These are phyloP conservation scores for Euphorbia lathyris DNA, from an alignment of 345 rosid species.

Conservation along the genomic window DNA sequence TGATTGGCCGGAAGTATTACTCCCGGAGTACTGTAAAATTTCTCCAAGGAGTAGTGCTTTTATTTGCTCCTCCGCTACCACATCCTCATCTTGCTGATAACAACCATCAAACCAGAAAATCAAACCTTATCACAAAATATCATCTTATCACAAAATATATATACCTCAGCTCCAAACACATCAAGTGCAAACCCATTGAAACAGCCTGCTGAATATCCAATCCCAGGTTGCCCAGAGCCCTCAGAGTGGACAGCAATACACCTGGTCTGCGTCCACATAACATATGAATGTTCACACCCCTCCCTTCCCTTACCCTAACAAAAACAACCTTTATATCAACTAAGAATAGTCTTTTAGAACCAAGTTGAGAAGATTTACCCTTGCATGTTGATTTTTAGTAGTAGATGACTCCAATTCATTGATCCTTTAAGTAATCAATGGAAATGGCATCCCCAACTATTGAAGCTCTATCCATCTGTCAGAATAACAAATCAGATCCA, in stretches of 20 bases:
- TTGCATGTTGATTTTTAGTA: slow-evolving; percentile 73
- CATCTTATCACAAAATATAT: too few species aligned
- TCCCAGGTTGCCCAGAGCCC: slow-evolving; percentile 88
- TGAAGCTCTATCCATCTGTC: slow-evolving; percentile 97
- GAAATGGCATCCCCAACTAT: slow-evolving; percentile 97
- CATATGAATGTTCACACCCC: slow-evolving; percentile 98
- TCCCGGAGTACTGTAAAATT: too few species aligned
- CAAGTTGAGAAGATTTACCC: slow-evolving; percentile 39
- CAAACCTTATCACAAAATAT: too few species aligned
- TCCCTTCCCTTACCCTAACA: slow-evolving; percentile 90
- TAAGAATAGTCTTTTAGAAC: not conserved
- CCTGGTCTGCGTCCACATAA: slow-evolving; percentile 92
- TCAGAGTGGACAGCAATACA: slow-evolving; percentile 82
- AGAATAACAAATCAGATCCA: slow-evolving; percentile 7
- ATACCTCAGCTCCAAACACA: slow-evolving; percentile 96
- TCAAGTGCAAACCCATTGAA: slow-evolving; percentile 94
- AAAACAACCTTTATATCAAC: too few species aligned
- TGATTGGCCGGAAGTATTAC: too few species aligned
- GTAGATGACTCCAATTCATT: slow-evolving; percentile 79
- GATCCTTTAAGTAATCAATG: slow-evolving; percentile 92
- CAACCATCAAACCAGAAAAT: not conserved
- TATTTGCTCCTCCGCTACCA: slow-evolving; percentile 86
- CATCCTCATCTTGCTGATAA: slow-evolving; percentile 84
- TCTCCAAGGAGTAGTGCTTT: slow-evolving; percentile 85
- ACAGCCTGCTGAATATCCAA: slow-evolving; percentile 94